A percentile compares a stretch with the other conserved stretches of the same genome.
Conservation (phyloP, 805 yeast species). For the Suhomyces canberraensis region DNA sequence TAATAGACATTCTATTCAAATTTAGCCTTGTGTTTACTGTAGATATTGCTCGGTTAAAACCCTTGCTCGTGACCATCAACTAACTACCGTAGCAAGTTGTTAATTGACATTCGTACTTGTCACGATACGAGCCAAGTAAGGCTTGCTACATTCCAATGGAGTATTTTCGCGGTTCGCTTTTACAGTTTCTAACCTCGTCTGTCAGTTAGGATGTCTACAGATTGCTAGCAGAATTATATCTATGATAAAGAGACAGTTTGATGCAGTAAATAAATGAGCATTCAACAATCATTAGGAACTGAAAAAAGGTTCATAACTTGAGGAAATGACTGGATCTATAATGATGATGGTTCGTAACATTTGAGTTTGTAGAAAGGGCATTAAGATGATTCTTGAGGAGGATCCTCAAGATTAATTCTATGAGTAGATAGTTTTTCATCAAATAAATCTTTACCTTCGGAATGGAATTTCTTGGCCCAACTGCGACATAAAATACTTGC, state of each 20-base stretch:
- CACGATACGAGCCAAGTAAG: too few species aligned
- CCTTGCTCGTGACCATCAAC: too few species aligned
- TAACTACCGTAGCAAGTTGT: too few species aligned
- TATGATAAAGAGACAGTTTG: background rate
- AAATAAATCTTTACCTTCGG: conserved; percentile 43
- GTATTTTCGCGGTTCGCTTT: too few species aligned
- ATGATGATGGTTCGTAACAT: background rate
- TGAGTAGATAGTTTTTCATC: conserved; percentile 22
- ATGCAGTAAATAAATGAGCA: background rate
- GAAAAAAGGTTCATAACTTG: background rate
- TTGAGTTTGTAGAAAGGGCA: background rate
- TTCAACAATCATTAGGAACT: background rate
- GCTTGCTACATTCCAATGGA: too few species aligned
- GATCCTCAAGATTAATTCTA: conserved; percentile 14
- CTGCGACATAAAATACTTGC: conserved; percentile 77
- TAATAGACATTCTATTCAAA: too few species aligned
- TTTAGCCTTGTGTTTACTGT: too few species aligned
- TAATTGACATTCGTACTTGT: too few species aligned
- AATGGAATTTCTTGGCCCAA: conserved; percentile 67
- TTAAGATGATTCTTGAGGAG: background rate
- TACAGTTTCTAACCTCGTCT: too few species aligned
- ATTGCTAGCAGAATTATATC: background rate
- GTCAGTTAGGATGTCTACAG: too few species aligned
- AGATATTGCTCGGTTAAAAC: too few species aligned
- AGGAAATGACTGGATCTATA: background rate